A percentile compares a stretch with the other conserved stretches of the same genome.
These are phyloP conservation scores for Dentipellis fragilis DNA, from an alignment of 768 basidiomycete genomes.

Conservation along the genomic window DNA sequence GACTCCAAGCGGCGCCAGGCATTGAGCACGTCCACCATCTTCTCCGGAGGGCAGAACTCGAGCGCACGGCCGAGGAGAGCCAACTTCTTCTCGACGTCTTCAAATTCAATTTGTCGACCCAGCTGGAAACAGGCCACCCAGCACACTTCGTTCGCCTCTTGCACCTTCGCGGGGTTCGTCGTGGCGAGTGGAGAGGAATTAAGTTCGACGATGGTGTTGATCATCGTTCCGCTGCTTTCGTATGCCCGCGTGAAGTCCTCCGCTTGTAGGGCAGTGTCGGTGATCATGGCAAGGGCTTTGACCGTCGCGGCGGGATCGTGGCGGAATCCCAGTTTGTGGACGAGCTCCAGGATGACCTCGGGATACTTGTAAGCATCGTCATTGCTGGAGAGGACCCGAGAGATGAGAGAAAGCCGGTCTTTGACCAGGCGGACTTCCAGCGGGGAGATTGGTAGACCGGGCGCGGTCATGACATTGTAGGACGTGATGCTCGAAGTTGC, in stretches of 20 bases:
- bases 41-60: constrained; percentile 77
- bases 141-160: constrained; percentile 68
- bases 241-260: constrained; percentile 74
- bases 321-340: constrained; percentile 76
- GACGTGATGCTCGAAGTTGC: constrained; percentile 94
- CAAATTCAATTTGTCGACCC: constrained; percentile 71
- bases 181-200: constrained; percentile 21
- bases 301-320: constrained; percentile 68
- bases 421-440: constrained; percentile 90
- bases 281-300: constrained; percentile 82
- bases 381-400: constrained; percentile 76
- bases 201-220: constrained; percentile 46
- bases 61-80: constrained; percentile 70
- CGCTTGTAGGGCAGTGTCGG: constrained; percentile 73
- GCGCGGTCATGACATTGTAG: constrained; percentile 71
- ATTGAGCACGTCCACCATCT: constrained; percentile 64
- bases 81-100: constrained; percentile 57
- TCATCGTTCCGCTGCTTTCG: constrained; percentile 64
- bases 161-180: constrained; percentile 29
- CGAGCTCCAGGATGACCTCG: constrained; percentile 84
- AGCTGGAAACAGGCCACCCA: constrained; percentile 89
- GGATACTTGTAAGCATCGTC: constrained; percentile 85
- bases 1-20: constrained; percentile 71
- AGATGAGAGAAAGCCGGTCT: constrained; percentile 80
- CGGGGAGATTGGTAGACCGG: constrained; percentile 74